phyloP scores from a whole-genome alignment of 495 filamentous ascomycete genomes.

The Lophiostoma macrostomum region DNA sequence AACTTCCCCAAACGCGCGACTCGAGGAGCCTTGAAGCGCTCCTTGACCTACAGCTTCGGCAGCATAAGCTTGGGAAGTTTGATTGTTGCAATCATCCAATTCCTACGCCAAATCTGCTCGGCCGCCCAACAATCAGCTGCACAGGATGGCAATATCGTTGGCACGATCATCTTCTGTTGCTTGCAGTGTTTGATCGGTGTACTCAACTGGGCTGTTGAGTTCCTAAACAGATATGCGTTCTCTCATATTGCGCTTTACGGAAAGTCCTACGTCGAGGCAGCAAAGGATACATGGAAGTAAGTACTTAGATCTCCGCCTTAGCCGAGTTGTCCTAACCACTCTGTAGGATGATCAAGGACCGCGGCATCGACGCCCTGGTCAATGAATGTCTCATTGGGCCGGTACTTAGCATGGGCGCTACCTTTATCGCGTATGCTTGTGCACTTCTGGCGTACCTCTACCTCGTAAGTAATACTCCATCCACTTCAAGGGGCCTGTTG shows the following conservation, averaged over 20 bases:
- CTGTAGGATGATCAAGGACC: slow-evolving; percentile 74
- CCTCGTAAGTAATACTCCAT: too few relatives aligned
- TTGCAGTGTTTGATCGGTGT: slow-evolving; percentile 72
- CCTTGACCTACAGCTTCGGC: slow-evolving; percentile 87
- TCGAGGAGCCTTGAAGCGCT: slow-evolving; percentile 68
- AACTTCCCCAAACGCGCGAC: slow-evolving; percentile 75
- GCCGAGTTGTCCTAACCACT: slow-evolving; percentile 1
- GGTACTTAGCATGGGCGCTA: slow-evolving; percentile 82
- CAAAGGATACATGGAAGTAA: slow-evolving; percentile 79
- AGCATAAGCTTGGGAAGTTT: slow-evolving; percentile 84
- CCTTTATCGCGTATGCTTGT: slow-evolving; percentile 78
- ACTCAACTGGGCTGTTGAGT: slow-evolving; percentile 80
- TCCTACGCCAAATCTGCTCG: slow-evolving; percentile 71
- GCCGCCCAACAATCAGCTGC: slow-evolving; percentile 65
- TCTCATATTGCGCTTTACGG: slow-evolving; percentile 90
- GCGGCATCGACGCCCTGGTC: slow-evolving; percentile 83
- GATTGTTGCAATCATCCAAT: slow-evolving; percentile 82
- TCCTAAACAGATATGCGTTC: slow-evolving; percentile 82
- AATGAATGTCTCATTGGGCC: slow-evolving; percentile 90
- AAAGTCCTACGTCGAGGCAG: slow-evolving; percentile 76
- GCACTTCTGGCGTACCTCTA: slow-evolving; percentile 81
- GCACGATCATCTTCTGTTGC: slow-evolving; percentile 64
- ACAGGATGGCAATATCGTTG: slow-evolving; percentile 65
- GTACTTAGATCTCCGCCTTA: slow-evolving; percentile 17
- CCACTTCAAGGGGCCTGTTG: too few relatives aligned